Percentiles rank a stretch among this genome's conserved stretches.
Conservation (phyloP, 441 rosid species). For the Erodium trifolium region DNA sequence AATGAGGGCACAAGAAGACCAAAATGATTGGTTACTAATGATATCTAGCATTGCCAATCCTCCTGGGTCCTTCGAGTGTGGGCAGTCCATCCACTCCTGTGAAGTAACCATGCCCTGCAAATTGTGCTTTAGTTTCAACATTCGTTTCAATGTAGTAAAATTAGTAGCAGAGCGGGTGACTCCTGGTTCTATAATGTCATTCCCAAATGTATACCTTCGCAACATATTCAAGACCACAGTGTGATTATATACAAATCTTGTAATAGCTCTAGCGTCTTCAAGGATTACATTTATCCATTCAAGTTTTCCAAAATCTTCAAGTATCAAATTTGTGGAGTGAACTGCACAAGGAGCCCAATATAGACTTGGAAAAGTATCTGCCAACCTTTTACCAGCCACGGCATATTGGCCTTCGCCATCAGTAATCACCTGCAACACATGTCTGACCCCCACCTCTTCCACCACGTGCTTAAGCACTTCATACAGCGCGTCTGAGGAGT, state of each 20-base stretch:
- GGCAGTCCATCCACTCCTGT: slow-evolving; percentile 74
- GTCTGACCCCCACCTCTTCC: slow-evolving; percentile 62
- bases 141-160: slow-evolving; percentile 53
- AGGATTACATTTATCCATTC: slow-evolving; percentile 55
- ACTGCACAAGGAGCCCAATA: slow-evolving; percentile 89
- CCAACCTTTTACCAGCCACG: slow-evolving; percentile 48
- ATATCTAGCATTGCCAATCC: slow-evolving; percentile 61
- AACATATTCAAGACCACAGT: slow-evolving; percentile 59
- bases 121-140: slow-evolving; percentile 50
- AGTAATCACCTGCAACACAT: slow-evolving; percentile 79
- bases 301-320: slow-evolving; percentile 60
- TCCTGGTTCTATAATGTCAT: slow-evolving; percentile 63
- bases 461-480: slow-evolving; percentile 55
- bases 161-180: slow-evolving; percentile 52
- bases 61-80: slow-evolving; percentile 53
- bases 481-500: slow-evolving; percentile 47
- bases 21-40: slow-evolving; percentile 53
- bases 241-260: slow-evolving; percentile 71
- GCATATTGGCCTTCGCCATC: slow-evolving; percentile 45
- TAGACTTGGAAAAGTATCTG: slow-evolving; percentile 54
- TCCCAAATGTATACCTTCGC: slow-evolving; percentile 62
- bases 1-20: slow-evolving; percentile 55
- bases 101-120: slow-evolving; percentile 84
- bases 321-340: slow-evolving; percentile 60
- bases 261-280: slow-evolving; percentile 66